Evolutionary conservation across 148 eudicot species (phyloP).

Genomic region (Nyssa sinensis): DNA sequence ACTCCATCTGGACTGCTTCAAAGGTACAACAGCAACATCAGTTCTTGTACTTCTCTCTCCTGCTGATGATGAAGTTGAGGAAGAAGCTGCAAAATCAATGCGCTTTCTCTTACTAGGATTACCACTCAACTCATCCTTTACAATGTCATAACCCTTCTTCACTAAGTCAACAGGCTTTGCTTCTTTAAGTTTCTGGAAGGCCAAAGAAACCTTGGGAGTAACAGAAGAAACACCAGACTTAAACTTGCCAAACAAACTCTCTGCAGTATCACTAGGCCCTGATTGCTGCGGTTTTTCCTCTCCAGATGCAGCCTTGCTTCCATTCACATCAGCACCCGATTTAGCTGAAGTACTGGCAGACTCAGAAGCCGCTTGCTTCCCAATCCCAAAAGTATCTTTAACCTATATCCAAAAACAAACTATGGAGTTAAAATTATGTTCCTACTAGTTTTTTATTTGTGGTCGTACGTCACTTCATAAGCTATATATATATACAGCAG

Average conservation of each 20-base stretch:
- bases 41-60: slow-evolving; percentile 75
- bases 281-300: slow-evolving; percentile 56
- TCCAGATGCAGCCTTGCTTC: slow-evolving; percentile 29
- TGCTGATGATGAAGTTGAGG: slow-evolving; percentile 26
- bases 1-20: slow-evolving; percentile 68
- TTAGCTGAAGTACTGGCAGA: slow-evolving; percentile 29
- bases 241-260: slow-evolving; percentile 58
- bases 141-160: slow-evolving; percentile 75
- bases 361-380: slow-evolving; percentile 57
- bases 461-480: neutral
- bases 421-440: neutral
- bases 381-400: slow-evolving; percentile 59
- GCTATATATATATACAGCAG: neutral
- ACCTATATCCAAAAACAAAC: slow-evolving; percentile 44
- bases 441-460: neutral
- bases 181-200: slow-evolving; percentile 75
- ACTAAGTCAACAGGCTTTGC: slow-evolving; percentile 77
- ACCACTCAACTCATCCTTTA: slow-evolving; percentile 81
- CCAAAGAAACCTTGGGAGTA: slow-evolving; percentile 66
- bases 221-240: slow-evolving; percentile 57
- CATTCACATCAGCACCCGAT: slow-evolving; percentile 19
- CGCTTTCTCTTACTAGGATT: slow-evolving; percentile 67
- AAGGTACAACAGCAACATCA: slow-evolving; percentile 69
- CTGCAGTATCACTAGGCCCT: slow-evolving; percentile 42
- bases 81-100: slow-evolving; percentile 47